Conservation (phyloP, 108 stramenopile species). For the Chaetoceros tenuissimus region DNA sequence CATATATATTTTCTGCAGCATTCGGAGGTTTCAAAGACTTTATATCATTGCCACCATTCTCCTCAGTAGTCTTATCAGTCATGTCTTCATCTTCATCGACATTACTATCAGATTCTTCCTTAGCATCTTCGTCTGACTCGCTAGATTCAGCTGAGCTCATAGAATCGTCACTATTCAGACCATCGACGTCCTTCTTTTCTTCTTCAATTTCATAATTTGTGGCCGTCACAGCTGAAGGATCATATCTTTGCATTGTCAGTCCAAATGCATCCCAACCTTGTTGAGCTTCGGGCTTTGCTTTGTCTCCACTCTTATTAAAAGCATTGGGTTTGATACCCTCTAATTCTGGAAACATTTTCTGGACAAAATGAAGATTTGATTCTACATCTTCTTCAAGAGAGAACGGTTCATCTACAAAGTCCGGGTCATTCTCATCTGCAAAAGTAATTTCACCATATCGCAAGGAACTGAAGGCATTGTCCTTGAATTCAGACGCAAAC, state of each 20-base stretch:
- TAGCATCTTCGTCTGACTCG: constrained; percentile 26
- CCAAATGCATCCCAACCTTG: constrained; percentile 9
- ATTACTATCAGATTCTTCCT: constrained; percentile 26
- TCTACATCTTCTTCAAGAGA: constrained; percentile 16
- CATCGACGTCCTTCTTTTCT: background rate
- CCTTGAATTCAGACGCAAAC: constrained; percentile 36
- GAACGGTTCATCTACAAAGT: background rate
- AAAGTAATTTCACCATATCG: constrained; percentile 12
- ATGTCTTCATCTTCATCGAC: constrained; percentile 9
- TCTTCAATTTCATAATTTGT: background rate
- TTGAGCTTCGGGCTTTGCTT: background rate
- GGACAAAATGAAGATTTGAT: background rate
- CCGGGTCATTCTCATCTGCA: constrained; percentile 7
- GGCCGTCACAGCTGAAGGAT: constrained; percentile 15
- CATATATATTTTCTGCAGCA: constrained; percentile 30
- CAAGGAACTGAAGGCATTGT: constrained; percentile 16
- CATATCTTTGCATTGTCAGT: constrained; percentile 46
- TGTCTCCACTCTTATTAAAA: background rate
- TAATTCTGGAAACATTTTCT: constrained; percentile 2
- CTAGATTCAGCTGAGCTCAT: constrained; percentile 10
- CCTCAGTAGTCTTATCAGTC: constrained; percentile 5
- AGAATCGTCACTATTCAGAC: background rate
- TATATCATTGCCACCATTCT: background rate
- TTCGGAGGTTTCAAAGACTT: background rate
- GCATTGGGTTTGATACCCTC: background rate